Percentiles rank a stretch among this genome's conserved stretches.
Conservation (phyloP, 2,329 filamentous ascomycete genomes). For the Karstenula rhodostoma region DNA sequence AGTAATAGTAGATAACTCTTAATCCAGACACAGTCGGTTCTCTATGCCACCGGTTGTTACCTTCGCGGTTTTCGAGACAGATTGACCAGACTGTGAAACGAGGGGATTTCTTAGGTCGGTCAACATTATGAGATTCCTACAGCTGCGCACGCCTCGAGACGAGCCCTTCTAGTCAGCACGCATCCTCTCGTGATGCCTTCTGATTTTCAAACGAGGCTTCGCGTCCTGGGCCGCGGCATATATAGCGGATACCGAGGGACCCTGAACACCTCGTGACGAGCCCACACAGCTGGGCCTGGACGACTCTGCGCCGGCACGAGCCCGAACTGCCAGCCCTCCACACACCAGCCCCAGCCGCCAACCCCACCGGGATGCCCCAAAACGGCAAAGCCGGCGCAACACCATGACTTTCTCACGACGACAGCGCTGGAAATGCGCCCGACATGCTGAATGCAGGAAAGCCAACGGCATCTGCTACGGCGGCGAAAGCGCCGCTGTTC, state of each 20-base stretch:
- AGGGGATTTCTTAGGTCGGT: not conserved
- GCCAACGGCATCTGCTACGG: conserved; percentile 8
- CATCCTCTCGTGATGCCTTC: not conserved
- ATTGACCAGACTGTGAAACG: not conserved
- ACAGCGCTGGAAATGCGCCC: not conserved
- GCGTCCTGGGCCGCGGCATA: conserved; percentile 4
- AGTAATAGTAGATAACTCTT: conserved; percentile 17
- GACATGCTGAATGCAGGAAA: conserved; percentile 4
- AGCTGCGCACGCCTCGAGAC: conserved; percentile 9
- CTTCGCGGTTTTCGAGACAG: not conserved
- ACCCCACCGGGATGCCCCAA: conserved; percentile 27
- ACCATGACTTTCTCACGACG: conserved; percentile 10
- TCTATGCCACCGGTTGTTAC: not conserved
- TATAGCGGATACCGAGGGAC: conserved; percentile 14
- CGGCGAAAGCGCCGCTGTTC: not conserved
- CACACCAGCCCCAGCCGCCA: conserved; percentile 4
- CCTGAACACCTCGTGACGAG: conserved; percentile 19
- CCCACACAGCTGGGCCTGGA: conserved; percentile 25
- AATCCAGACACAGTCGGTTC: conserved; percentile 2
- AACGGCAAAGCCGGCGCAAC: conserved; percentile 32
- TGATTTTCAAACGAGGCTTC: not conserved
- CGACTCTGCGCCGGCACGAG: conserved; percentile 14
- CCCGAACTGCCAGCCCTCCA: conserved; percentile 1
- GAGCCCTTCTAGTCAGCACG: not conserved
- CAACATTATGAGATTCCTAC: not conserved